Evolutionary conservation across 140 eudicot genomes (phyloP), one percentile per base, ranked within the genome.

Genomic region (Stevia rebaudiana): DNA sequence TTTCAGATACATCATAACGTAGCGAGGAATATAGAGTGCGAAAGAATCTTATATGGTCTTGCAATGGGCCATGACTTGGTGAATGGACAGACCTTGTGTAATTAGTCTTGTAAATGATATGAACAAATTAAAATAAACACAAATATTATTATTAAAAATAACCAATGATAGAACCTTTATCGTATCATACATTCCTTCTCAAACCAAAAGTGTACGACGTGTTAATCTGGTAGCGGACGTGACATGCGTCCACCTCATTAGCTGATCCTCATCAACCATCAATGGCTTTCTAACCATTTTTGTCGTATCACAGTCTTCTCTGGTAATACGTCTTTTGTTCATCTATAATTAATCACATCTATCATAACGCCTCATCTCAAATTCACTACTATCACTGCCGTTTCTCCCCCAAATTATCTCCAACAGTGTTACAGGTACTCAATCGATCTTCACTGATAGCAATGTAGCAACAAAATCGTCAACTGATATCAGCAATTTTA

Each of bases 281-380:
- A n/a, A 13, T 42, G 57, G 60, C 60, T 19, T 47, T 42, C 52
- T 60, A 68, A 48, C 68, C 61, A 48, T 6, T 61, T 70, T 71
- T 71, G 64, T 61, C 63, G 76, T 71, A 61, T 71, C 43, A 23
- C 63, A 71, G 46, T 71, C 70, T 61, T 71, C 56, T 61, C 70
- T n/a, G 50, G 53, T 24, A 61, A 37, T 43, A 71, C 76, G 76
- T 62, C 16, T 61, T 19, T 50, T 37, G 8, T 11, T 3, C 1
- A 10, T 31, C 12, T 46, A 25, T 37, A 11, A 6, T 8, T 25
- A 24, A 12, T 12, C 39, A 53, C 37, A 13, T 25, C 35, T 12
- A 52, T 17, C 59, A 17, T 18, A 31, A 31, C 8, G 31, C 52
- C 9, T n/a, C 0, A 16, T 54, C 54, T 40, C 35, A 49, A 54